Conservation (phyloP, 1,284 basidiomycete species). For the Paramarasmius palmivorus region DNA sequence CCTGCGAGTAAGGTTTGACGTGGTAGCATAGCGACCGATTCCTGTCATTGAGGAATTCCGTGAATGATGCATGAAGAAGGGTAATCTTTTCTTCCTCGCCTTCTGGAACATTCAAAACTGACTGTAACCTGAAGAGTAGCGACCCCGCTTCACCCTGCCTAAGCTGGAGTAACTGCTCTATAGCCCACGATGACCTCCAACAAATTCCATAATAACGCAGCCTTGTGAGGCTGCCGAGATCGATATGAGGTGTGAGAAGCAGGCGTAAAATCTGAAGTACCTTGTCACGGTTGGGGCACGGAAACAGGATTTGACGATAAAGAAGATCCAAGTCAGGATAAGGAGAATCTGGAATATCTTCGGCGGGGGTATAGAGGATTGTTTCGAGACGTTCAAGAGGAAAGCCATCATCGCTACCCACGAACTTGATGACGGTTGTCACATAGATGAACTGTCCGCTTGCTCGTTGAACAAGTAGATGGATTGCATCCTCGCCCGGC, state of each 20-base stretch:
- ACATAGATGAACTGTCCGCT: too few relatives aligned
- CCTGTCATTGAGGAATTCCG: background rate
- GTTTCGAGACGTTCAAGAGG: too few relatives aligned
- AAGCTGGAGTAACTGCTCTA: background rate
- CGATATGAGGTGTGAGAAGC: background rate
- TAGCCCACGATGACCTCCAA: background rate
- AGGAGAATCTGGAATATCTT: too few relatives aligned
- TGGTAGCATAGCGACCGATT: background rate
- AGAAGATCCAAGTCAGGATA: too few relatives aligned
- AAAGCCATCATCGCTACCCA: too few relatives aligned
- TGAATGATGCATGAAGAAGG: background rate
- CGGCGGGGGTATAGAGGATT: too few relatives aligned
- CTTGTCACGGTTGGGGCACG: too few relatives aligned
- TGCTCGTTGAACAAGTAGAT: too few relatives aligned
- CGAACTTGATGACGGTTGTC: too few relatives aligned
- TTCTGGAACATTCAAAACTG: background rate
- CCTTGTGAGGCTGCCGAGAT: background rate
- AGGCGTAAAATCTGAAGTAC: background rate
- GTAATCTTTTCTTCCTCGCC: background rate
- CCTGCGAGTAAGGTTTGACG: background rate
- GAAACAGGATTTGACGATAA: too few relatives aligned
- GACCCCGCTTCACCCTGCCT: background rate
- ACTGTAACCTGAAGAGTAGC: background rate
- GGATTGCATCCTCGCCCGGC: too few relatives aligned
- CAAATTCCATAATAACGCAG: background rate